Conservation (phyloP, 2,329 filamentous ascomycete species). For the Beauveria australis region DNA sequence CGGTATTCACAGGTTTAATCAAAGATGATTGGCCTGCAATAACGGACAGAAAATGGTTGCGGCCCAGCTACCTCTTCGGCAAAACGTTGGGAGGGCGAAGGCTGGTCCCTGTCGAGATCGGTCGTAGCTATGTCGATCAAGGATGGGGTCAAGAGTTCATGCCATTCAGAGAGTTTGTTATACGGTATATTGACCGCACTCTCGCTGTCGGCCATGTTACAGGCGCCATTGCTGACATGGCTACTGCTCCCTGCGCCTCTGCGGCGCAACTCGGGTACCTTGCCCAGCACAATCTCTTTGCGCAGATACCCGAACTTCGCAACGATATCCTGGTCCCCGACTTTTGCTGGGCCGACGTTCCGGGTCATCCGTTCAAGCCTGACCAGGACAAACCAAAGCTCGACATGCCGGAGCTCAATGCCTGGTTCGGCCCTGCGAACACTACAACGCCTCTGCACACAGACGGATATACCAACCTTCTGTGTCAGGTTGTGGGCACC, state of each 20-base stretch:
- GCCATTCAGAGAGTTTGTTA: constrained; percentile 63
- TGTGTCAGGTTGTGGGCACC: constrained; percentile 78
- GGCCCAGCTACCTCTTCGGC: constrained; percentile 63
- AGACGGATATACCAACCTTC: constrained; percentile 87
- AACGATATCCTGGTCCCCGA: constrained; percentile 75
- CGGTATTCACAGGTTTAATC: constrained; percentile 61
- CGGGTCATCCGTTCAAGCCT: constrained; percentile 32
- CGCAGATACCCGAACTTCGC: constrained; percentile 69
- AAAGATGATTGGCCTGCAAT: constrained; percentile 66
- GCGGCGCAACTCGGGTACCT: constrained; percentile 61
- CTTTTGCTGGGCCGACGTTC: constrained; percentile 68
- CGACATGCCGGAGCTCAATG: constrained; percentile 65
- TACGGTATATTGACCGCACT: constrained; percentile 42
- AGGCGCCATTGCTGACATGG: neutral
- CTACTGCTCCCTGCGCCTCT: neutral
- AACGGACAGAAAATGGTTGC: constrained; percentile 59
- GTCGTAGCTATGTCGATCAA: constrained; percentile 77
- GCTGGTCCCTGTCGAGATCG: constrained; percentile 79
- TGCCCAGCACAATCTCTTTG: constrained; percentile 82
- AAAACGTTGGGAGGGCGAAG: constrained; percentile 68
- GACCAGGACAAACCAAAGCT: constrained; percentile 27
- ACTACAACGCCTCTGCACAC: constrained; percentile 92
- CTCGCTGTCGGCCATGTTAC: neutral
- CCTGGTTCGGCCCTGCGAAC: constrained; percentile 82
- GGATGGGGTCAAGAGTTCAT: constrained; percentile 80